phyloP scores from a whole-genome alignment of 768 basidiomycete species.

The Lactifluus piperatus region DNA sequence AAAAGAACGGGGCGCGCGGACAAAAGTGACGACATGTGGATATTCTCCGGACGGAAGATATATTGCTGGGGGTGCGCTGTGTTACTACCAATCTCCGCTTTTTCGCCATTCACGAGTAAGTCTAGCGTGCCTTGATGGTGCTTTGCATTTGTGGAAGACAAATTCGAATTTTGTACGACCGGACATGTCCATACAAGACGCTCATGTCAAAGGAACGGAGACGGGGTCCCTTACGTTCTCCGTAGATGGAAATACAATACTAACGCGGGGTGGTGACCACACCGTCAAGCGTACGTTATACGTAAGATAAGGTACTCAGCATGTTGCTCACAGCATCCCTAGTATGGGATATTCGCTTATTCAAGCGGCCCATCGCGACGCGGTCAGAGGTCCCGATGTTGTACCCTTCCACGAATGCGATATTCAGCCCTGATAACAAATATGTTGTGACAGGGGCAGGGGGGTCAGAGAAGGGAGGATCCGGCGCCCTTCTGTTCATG shows the following conservation, averaged over 20 bases:
- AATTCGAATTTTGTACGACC: slow-evolving; percentile 91
- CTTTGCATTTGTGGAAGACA: slow-evolving; percentile 88
- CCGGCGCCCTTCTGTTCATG: slow-evolving; percentile 69
- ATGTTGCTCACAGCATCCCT: not conserved
- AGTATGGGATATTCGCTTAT: slow-evolving; percentile 94
- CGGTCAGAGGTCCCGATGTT: slow-evolving; percentile 58
- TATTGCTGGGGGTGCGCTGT: slow-evolving; percentile 74
- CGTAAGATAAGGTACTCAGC: not conserved
- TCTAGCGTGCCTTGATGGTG: slow-evolving; percentile 86
- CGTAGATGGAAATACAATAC: slow-evolving; percentile 74
- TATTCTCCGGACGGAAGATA: slow-evolving; percentile 87
- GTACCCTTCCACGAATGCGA: slow-evolving; percentile 89
- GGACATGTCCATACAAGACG: slow-evolving; percentile 75
- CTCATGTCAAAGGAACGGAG: slow-evolving; percentile 80
- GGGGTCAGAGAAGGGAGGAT: slow-evolving; percentile 53
- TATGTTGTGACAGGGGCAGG: slow-evolving; percentile 80
- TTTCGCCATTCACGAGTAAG: not conserved
- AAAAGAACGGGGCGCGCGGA: slow-evolving; percentile 89
- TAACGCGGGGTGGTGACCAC: slow-evolving; percentile 90
- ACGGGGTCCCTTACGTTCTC: slow-evolving; percentile 85
- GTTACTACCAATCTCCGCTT: not conserved
- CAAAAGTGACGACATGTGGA: slow-evolving; percentile 79
- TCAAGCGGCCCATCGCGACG: slow-evolving; percentile 81
- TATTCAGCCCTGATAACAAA: slow-evolving; percentile 92
- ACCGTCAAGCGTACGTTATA: slow-evolving; percentile 80